Evolutionary conservation across 805 yeast genomes (phyloP).

Genomic region (Saturnispora saitoi): DNA sequence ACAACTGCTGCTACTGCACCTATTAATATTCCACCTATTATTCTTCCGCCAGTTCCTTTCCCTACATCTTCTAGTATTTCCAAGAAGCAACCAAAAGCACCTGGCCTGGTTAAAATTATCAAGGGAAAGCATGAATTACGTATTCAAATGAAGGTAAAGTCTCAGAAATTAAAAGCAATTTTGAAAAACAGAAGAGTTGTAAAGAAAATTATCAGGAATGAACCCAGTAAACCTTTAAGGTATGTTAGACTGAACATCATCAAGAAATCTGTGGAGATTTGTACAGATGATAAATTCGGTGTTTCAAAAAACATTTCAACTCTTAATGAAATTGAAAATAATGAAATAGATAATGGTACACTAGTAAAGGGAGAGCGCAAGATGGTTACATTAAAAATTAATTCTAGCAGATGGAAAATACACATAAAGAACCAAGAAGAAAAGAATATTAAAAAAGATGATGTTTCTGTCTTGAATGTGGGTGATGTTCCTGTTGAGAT

Average conservation of each 20-base stretch:
- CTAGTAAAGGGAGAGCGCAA: not conserved
- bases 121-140: conserved; percentile 4
- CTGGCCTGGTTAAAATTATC: conserved; percentile 1
- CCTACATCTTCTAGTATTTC: not conserved
- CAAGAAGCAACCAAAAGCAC: not conserved
- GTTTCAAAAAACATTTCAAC: conserved; percentile 1
- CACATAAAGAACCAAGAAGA: not conserved
- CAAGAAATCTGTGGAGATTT: conserved; percentile 19
- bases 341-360: not conserved
- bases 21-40: not conserved
- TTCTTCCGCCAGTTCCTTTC: not conserved
- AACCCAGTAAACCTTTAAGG: conserved; percentile 22
- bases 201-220: conserved; percentile 17
- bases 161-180: not conserved
- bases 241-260: conserved; percentile 29
- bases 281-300: conserved; percentile 23
- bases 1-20: not conserved
- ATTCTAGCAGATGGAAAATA: conserved; percentile 2
- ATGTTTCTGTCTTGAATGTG: not conserved
- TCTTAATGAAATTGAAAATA: not conserved
- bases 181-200: conserved; percentile 13
- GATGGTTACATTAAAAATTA: conserved; percentile 6
- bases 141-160: conserved; percentile 8
- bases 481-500: not conserved
- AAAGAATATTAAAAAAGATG: not conserved